Base-by-base conservation (phyloP, 2,329 filamentous ascomycete species). In the Fusarium sp. region DNA sequence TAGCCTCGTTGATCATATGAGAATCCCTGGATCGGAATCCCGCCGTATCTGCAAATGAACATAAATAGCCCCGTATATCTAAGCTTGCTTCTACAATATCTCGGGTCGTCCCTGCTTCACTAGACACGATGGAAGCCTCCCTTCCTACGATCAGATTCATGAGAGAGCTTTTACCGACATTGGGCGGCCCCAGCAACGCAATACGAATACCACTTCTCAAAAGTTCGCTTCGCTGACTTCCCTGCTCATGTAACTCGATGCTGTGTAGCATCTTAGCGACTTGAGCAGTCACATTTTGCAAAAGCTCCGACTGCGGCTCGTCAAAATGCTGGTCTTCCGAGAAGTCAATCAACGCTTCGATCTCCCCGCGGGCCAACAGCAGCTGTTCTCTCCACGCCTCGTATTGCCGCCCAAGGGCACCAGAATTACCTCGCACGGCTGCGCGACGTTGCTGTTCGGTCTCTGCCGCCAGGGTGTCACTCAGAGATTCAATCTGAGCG, bases 251-350 rank as follows among this genome's bases (percentile, higher is more conserved):
- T 32, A 88, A 78, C 15, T 82, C 81, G 61, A 98, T 89, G 57
- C 89, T 84, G 30, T 77, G 75, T 55, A 89, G 81, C 56, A 98
- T 86, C 1, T 75, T 77, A 2, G 78, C 75, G 4, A 97, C 87
- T 74, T 94, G 89, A 1, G 69, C 71, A 2, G 88, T 86, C 30
- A 97, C 92, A 48, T 89, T 93, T 1, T 75, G 77, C 44, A 96
- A 84, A 22, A 98, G 83, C 56, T 92, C 86, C 0, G 84, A 81
- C 1, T 93, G 92, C 4, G 92, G 90, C 78, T 97, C 94, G 71
- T 98, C 94, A 74, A 99, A 97, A 80, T 98, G 92, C 79, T 99
- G 95, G 74, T 98, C 96, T 77, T 99, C 96, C 1, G 93, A 92
- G 77, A 99, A 99, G 79, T 99, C 96, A 65, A 99, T 98, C 70